Evolutionary conservation across 176 grass and related monocot species (phyloP).

Genomic region (Chloris gayana): DNA sequence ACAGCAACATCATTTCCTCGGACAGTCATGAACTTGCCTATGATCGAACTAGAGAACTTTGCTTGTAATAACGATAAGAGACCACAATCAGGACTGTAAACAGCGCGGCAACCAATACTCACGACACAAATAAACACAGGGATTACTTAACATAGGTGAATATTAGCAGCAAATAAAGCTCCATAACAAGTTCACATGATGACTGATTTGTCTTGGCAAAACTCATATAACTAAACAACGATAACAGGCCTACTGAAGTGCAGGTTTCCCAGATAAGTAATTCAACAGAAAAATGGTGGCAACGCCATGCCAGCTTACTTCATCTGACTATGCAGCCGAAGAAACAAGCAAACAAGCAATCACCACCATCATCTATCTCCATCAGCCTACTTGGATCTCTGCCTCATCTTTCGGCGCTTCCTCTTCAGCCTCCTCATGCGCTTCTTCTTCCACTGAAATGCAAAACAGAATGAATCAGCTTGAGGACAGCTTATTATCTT

Average conservation of each 20-base stretch:
- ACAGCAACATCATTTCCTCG: no score
- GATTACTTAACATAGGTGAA: constrained; percentile 5
- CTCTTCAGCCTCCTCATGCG: constrained; percentile 98
- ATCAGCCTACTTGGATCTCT: constrained; percentile 84
- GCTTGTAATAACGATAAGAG: no score
- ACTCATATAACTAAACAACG: constrained; percentile 37
- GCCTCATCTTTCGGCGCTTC: constrained; percentile 99
- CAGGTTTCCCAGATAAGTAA: constrained; percentile 43
- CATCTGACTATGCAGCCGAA: neutral
- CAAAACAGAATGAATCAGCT: neutral
- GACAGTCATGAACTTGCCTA: no score
- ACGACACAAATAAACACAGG: neutral
- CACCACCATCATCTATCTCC: constrained; percentile 8
- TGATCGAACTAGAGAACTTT: no score
- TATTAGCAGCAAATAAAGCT: constrained; percentile 43
- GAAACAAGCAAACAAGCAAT: neutral
- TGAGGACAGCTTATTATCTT: neutral
- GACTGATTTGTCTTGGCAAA: constrained; percentile 26
- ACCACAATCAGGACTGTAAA: neutral
- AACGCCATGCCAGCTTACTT: neutral
- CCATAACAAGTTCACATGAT: constrained; percentile 36
- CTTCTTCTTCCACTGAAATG: constrained; percentile 97
- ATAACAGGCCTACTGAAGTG: constrained; percentile 33
- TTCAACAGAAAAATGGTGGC: neutral
- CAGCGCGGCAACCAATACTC: neutral